Percentiles rank a stretch among this genome's conserved stretches.
Conservation (phyloP, 139 green algal species). For the Closterium sp. region DNA sequence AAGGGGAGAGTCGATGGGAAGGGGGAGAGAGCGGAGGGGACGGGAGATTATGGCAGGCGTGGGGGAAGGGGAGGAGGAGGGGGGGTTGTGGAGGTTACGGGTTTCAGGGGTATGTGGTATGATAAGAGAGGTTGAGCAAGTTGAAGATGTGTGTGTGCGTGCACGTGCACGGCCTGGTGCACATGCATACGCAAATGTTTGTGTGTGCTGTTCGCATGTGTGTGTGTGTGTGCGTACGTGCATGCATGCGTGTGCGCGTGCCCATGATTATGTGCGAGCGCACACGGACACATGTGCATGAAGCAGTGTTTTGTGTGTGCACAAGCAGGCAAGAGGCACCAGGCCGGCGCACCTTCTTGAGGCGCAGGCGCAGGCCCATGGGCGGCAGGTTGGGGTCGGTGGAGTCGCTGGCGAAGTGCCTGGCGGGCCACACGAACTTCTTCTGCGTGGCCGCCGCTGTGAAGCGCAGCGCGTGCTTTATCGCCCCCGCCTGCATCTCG, state of each 20-base stretch:
- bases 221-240: background rate
- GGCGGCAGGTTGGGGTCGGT: constrained; percentile 30
- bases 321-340: too few species aligned
- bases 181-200: too few species aligned
- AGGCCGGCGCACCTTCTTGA: constrained; percentile 7
- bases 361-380: constrained; percentile 51
- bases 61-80: background rate
- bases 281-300: too few species aligned
- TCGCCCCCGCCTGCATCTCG: constrained; percentile 34
- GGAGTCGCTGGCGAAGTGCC: constrained; percentile 18
- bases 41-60: background rate
- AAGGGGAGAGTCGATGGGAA: too few species aligned
- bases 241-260: background rate
- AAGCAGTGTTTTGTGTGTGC: too few species aligned
- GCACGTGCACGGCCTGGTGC: too few species aligned
- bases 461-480: constrained; percentile 53
- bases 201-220: background rate
- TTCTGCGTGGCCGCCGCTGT: constrained; percentile 26
- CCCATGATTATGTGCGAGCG: too few species aligned
- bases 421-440: constrained; percentile 41
- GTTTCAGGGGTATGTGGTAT: background rate
- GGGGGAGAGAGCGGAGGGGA: background rate
- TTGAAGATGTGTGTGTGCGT: background rate
- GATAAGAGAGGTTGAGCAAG: background rate
- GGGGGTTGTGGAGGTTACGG: background rate